These are phyloP conservation scores for Mycena indigotica DNA, from an alignment of 768 basidiomycete genomes.

Conservation along the genomic window DNA sequence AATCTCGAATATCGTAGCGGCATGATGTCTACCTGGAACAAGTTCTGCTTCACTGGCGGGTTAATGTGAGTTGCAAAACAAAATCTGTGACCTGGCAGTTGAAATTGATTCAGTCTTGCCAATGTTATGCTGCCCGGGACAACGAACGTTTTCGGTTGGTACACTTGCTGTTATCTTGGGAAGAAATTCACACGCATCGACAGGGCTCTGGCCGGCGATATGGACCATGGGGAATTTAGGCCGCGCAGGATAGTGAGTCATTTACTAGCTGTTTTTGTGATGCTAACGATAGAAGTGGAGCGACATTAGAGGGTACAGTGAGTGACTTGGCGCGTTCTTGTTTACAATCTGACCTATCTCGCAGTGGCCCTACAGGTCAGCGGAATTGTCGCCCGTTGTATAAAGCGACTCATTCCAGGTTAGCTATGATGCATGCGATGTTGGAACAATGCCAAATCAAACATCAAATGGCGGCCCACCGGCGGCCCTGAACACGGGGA, in stretches of 20 bases:
- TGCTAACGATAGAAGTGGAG: background rate
- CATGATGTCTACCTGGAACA: slow-evolving; percentile 79
- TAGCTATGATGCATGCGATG: slow-evolving; percentile 91
- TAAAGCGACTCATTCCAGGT: too few relatives aligned
- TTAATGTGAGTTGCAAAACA: slow-evolving; percentile 40
- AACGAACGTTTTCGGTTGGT: slow-evolving; percentile 36
- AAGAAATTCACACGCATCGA: slow-evolving; percentile 31
- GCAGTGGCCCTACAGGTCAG: slow-evolving; percentile 71
- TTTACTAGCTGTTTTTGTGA: slow-evolving; percentile 7
- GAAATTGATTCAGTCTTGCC: slow-evolving; percentile 37
- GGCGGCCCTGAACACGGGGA: slow-evolving; percentile 62
- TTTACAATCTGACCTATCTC: slow-evolving; percentile 6
- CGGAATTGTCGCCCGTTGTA: too few relatives aligned
- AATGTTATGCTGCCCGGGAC: slow-evolving; percentile 70
- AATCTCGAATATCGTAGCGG: slow-evolving; percentile 37
- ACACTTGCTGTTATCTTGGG: background rate
- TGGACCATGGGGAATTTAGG: slow-evolving; percentile 83
- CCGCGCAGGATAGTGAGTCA: background rate
- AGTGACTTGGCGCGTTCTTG: background rate
- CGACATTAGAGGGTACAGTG: slow-evolving; percentile 6
- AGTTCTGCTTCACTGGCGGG: slow-evolving; percentile 92
- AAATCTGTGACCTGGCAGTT: background rate
- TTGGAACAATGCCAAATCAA: slow-evolving; percentile 86
- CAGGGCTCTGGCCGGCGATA: slow-evolving; percentile 75
- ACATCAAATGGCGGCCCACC: slow-evolving; percentile 64